Evolutionary conservation across 352 stramenopile genomes (phyloP).

Genomic region (Pythium oligandrum): DNA sequence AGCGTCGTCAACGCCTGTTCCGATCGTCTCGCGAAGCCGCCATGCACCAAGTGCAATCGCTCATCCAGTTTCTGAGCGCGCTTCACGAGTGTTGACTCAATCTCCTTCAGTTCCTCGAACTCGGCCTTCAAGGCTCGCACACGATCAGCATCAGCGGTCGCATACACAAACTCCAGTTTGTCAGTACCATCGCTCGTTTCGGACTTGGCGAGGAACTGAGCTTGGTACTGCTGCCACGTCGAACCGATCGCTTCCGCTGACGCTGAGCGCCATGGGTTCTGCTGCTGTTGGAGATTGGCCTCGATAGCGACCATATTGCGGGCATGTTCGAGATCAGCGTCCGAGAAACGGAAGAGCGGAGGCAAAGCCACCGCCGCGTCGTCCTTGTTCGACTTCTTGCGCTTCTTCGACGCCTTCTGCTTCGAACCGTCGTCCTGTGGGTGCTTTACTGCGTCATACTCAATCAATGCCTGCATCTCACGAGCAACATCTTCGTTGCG

Average conservation of each 20-base stretch:
- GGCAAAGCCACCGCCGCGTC: conserved; percentile 23
- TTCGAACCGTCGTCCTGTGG: conserved; percentile 25
- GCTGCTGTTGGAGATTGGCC: conserved; percentile 36
- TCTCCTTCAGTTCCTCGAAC: conserved; percentile 66
- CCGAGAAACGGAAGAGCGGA: conserved; percentile 38
- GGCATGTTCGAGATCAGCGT: conserved; percentile 59
- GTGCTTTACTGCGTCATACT: conserved; percentile 55
- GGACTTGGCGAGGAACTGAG: conserved; percentile 26
- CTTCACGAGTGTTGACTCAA: conserved; percentile 52
- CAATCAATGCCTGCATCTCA: conserved; percentile 67
- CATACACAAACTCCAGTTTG: conserved; percentile 37
- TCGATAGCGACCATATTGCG: conserved; percentile 80
- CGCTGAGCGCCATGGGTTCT: conserved; percentile 35
- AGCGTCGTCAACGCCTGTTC: conserved; percentile 34
- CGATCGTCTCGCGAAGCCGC: conserved; percentile 46
- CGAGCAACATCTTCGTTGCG: conserved; percentile 24
- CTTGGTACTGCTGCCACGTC: conserved; percentile 40
- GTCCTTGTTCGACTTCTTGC: conserved; percentile 55
- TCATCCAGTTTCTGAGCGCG: conserved; percentile 73
- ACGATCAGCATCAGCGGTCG: conserved; percentile 31
- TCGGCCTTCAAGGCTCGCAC: conserved; percentile 45
- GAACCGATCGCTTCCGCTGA: conserved; percentile 13
- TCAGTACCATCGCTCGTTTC: conserved; percentile 11
- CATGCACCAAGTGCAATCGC: conserved; percentile 55
- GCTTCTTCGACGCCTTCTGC: conserved; percentile 51